Percentiles rank a stretch among this genome's conserved stretches.
Conservation (phyloP, 2,329 filamentous ascomycete genomes). For the Stagonosporopsis chrysanthemi region DNA sequence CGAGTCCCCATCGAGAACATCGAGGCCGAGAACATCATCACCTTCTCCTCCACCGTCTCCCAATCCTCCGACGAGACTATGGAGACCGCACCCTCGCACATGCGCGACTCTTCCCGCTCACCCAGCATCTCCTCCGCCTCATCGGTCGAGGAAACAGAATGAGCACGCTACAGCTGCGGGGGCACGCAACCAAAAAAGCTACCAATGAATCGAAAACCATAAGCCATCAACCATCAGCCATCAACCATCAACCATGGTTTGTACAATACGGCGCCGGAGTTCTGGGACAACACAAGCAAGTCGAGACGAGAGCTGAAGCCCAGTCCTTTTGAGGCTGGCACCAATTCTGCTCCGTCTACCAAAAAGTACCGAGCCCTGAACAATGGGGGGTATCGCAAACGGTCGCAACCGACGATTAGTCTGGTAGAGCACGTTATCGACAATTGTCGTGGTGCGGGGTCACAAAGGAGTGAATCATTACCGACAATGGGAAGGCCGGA, state of each 20-base stretch:
- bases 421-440: conserved; percentile 14
- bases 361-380: conserved; percentile 6
- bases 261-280: conserved; percentile 18
- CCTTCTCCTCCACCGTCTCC: conserved; percentile 17
- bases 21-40: conserved; percentile 28
- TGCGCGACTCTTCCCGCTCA: conserved; percentile 37
- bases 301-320: conserved; percentile 4
- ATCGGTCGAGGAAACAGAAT: conserved; percentile 28
- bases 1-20: conserved; percentile 42
- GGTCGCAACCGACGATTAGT: conserved; percentile 4
- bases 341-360: conserved; percentile 7
- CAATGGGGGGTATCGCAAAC: conserved; percentile 13
- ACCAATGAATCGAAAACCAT: conserved; percentile 4
- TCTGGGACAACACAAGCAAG: conserved; percentile 10
- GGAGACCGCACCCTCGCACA: conserved; percentile 22
- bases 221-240: neutral
- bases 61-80: conserved; percentile 27
- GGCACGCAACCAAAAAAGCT: conserved; percentile 6
- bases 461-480: conserved; percentile 16
- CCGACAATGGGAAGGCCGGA: conserved; percentile 4
- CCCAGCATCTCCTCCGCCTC: conserved; percentile 38
- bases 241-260: neutral
- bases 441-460: conserved; percentile 14
- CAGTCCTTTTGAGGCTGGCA: conserved; percentile 5
- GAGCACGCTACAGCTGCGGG: conserved; percentile 10